These are phyloP conservation scores for Fusarium tuaranense DNA, from an alignment of 2,329 filamentous ascomycete species.

Conservation along the genomic window DNA sequence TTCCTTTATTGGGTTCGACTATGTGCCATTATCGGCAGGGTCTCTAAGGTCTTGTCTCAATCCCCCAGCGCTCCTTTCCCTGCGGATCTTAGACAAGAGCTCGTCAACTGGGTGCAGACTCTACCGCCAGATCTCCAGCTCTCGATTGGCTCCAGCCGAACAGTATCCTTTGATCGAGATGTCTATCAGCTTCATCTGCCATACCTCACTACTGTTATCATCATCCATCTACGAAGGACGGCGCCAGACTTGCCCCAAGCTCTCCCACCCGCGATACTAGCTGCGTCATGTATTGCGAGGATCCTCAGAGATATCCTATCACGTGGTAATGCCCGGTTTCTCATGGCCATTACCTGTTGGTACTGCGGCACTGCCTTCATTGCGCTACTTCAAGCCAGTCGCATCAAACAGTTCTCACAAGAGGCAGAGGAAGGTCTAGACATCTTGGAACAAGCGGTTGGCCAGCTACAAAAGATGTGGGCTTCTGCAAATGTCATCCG, in stretches of 20 bases:
- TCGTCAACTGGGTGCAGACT: slow-evolving; percentile 29
- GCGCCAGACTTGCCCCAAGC: slow-evolving; percentile 49
- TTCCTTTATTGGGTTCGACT: slow-evolving; percentile 58
- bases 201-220: slow-evolving; percentile 55
- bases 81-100: slow-evolving; percentile 27
- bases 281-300: slow-evolving; percentile 36
- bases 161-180: slow-evolving; percentile 53
- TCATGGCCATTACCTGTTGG: slow-evolving; percentile 58
- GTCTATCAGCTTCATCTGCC: slow-evolving; percentile 57
- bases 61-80: slow-evolving; percentile 28
- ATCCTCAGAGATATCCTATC: slow-evolving; percentile 52
- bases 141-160: slow-evolving; percentile 17
- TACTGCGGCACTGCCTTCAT: slow-evolving; percentile 56
- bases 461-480: slow-evolving; percentile 38
- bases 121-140: slow-evolving; percentile 33
- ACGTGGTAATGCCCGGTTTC: slow-evolving; percentile 53
- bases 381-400: slow-evolving; percentile 52
- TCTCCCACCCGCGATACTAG: slow-evolving; percentile 30
- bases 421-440: slow-evolving; percentile 36
- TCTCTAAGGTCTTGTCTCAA: slow-evolving; percentile 51
- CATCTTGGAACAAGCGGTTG: slow-evolving; percentile 33
- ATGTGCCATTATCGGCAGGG: slow-evolving; percentile 53
- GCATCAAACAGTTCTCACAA: slow-evolving; percentile 31
- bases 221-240: slow-evolving; percentile 52
- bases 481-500: slow-evolving; percentile 37